phyloP scores from a whole-genome alignment of 768 basidiomycete genomes.

The Hericium alpestre region DNA sequence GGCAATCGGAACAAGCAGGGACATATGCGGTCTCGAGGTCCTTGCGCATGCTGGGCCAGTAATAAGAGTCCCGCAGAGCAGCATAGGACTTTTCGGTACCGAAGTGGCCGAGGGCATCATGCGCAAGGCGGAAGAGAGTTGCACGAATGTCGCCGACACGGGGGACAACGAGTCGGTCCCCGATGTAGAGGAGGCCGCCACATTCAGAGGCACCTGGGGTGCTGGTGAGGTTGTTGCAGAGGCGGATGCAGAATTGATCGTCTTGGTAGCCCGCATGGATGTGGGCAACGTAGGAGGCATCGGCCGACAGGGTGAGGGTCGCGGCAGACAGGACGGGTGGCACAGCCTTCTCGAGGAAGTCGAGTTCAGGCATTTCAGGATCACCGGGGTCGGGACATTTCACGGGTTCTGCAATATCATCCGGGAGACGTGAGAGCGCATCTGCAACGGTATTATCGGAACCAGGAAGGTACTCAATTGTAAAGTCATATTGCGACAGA shows the following conservation, averaged over 20 bases:
- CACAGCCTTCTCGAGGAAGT: not conserved
- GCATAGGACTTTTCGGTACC: not conserved
- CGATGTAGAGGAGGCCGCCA: not conserved
- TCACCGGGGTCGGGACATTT: not conserved
- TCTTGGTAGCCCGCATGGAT: slow-evolving; percentile 4
- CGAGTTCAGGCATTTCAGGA: not conserved
- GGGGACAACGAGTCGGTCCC: not conserved
- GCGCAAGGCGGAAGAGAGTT: not conserved
- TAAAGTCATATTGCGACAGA: slow-evolving; percentile 26
- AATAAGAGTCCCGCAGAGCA: not conserved
- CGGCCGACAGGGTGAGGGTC: not conserved
- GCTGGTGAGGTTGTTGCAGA: not conserved
- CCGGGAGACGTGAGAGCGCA: slow-evolving; percentile 24
- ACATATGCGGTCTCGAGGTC: slow-evolving; percentile 21
- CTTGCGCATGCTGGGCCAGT: not conserved
- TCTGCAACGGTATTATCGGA: slow-evolving; percentile 27
- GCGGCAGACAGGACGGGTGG: not conserved
- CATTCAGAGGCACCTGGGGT: not conserved
- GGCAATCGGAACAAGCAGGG: slow-evolving; percentile 22
- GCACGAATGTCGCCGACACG: not conserved
- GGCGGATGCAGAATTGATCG: slow-evolving; percentile 7
- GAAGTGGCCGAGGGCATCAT: not conserved
- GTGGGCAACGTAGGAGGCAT: not conserved
- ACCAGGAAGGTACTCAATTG: slow-evolving; percentile 28
- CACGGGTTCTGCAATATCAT: not conserved